Percentiles rank a stretch among this genome's conserved stretches.
Evolutionary conservation across 1,284 basidiomycete genomes (phyloP).

Genomic region (Cerrena zonata): DNA sequence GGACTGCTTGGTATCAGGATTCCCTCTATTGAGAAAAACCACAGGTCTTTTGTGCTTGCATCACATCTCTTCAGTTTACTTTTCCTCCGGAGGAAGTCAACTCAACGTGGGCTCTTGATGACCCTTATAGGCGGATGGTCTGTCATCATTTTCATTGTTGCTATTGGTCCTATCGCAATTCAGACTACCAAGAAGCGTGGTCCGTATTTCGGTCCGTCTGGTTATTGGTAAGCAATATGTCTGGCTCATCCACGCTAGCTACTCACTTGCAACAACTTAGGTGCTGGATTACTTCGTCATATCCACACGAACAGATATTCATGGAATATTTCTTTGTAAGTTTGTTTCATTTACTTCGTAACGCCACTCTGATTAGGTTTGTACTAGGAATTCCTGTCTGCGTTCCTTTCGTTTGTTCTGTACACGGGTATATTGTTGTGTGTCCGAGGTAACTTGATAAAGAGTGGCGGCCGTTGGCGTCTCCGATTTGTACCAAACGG

Average conservation of each 20-base stretch:
- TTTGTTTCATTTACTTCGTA: too few species aligned
- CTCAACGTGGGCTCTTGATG: constrained; percentile 19
- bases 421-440: constrained; percentile 33
- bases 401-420: constrained; percentile 30
- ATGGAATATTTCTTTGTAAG: constrained; percentile 46
- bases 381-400: constrained; percentile 31
- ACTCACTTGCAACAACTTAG: too few species aligned
- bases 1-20: background rate
- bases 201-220: constrained; percentile 40
- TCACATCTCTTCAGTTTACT: constrained; percentile 39
- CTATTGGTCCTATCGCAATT: constrained; percentile 33
- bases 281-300: constrained; percentile 45
- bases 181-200: constrained; percentile 27
- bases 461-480: constrained; percentile 27
- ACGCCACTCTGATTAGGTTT: background rate
- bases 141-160: constrained; percentile 28
- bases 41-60: constrained; percentile 36
- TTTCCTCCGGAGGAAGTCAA: constrained; percentile 31
- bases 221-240: constrained; percentile 37
- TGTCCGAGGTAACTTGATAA: constrained; percentile 35
- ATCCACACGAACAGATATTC: constrained; percentile 35
- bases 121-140: constrained; percentile 33
- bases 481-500: constrained; percentile 29
- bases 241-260: too few species aligned
- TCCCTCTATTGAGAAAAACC: background rate